Evolutionary conservation across 805 yeast species (phyloP).

Genomic region (Schizosaccharomyces pombe): DNA sequence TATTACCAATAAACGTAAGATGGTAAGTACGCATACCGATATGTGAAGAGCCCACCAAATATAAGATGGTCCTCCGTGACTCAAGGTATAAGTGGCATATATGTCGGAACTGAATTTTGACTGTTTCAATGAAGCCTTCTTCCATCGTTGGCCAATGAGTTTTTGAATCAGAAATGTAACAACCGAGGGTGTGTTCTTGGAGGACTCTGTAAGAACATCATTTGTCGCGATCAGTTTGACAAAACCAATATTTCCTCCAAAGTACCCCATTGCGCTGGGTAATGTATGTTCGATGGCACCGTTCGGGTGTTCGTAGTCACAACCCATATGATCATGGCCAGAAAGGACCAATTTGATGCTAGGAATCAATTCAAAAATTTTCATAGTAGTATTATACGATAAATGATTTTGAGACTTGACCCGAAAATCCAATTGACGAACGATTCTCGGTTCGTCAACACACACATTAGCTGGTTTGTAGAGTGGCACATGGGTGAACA

Average conservation of each 20-base stretch:
- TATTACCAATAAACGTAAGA: background rate
- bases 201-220: too few relatives aligned
- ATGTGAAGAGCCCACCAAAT: background rate
- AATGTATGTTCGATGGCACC: background rate
- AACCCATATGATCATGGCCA: slow-evolving; percentile 1
- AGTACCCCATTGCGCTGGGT: background rate
- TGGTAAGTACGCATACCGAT: background rate
- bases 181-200: too few relatives aligned
- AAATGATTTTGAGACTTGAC: background rate
- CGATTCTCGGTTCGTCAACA: background rate
- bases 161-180: too few relatives aligned
- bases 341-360: background rate
- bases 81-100: background rate
- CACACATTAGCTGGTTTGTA: background rate
- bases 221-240: background rate
- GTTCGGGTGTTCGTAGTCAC: background rate
- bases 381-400: background rate
- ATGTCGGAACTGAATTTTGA: background rate
- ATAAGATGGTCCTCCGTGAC: background rate
- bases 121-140: background rate
- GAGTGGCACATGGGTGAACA: background rate
- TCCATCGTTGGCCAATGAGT: too few relatives aligned
- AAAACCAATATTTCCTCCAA: slow-evolving; percentile 1
- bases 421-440: background rate
- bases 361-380: background rate